These are phyloP conservation scores for Gossypium anomalum DNA, from an alignment of 345 rosid species.

Conservation along the genomic window DNA sequence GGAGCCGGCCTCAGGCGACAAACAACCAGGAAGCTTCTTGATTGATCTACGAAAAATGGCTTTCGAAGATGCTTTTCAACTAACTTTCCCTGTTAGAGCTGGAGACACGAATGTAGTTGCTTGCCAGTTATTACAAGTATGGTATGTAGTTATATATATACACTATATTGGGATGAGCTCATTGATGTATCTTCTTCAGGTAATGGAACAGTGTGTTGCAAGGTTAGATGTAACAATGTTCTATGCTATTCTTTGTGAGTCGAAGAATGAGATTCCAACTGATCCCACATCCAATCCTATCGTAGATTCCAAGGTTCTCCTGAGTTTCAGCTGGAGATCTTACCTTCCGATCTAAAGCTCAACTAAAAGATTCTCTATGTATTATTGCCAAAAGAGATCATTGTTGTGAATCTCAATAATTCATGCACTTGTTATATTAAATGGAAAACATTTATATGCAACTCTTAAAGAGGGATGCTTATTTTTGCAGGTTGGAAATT, in stretches of 20 bases:
- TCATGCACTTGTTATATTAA: too few relatives aligned
- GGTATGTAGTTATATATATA: neutral
- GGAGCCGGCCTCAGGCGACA: neutral
- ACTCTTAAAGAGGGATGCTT: neutral
- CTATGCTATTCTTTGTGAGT: too few relatives aligned
- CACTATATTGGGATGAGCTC: neutral
- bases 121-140: neutral
- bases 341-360: neutral
- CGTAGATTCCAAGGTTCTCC: neutral
- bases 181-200: neutral
- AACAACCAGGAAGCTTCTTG: neutral
- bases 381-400: neutral
- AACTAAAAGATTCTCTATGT: neutral
- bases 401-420: too few relatives aligned
- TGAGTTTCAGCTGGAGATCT: neutral
- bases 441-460: neutral
- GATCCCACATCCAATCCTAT: too few relatives aligned
- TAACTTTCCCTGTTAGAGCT: neutral
- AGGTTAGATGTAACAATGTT: too few relatives aligned
- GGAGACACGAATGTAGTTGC: neutral
- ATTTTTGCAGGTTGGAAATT: conserved; percentile 1
- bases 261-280: too few relatives aligned
- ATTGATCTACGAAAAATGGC: neutral
- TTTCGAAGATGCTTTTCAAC: neutral
- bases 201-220: too few relatives aligned